Evolutionary conservation across 2,329 filamentous ascomycete species (phyloP), one percentile per base, ranked within the genome.

Genomic region (Fusarium sp.): DNA sequence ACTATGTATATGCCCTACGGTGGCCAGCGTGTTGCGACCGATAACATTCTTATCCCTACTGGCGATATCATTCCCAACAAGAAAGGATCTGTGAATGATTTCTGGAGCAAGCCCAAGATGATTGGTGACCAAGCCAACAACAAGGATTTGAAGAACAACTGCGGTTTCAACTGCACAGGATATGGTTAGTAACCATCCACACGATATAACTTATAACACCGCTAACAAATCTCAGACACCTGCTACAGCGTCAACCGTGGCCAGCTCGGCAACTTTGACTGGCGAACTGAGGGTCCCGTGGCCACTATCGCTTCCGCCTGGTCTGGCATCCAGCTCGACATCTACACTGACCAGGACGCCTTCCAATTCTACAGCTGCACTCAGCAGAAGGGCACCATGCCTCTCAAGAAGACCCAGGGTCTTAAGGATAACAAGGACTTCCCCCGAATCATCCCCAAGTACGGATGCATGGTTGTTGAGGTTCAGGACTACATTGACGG

Each of bases 401-500:
- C 92, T 2, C 83, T 95, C 70, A 95, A 95, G 85, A 84, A 85
- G 69, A 92, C 90, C 0, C 93, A 95, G 81, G 93, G 93, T 22
- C 83, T 92, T 8, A 82, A 85, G 70, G 86, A 89, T 70, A 82
- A 88, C 68, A 72, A 83, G 4, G 82, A 84, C 38, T 89, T 91
- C 76, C 88, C 90, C 8, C 86, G 91, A 42, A 89, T 88, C 13
- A 92, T 94, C 32, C 87, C 89, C 63, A 81, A 95, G 85, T 94
- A 95, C 79, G 95, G 94, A 38, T 98, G 96, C 82, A 79, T 98
- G 32, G 96, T 98, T 55, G 89, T 98, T 82, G 96, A 98, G 85
- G 94, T 96, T 18, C 90, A 98, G 86, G 95, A 96, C 81, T 98
- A 91, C 89, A 97, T 98, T 79, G 95, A 97, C 80, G 95, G 88